phyloP scores from a whole-genome alignment of 306 rosid species.

The peach (Prunus persica) region DNA sequence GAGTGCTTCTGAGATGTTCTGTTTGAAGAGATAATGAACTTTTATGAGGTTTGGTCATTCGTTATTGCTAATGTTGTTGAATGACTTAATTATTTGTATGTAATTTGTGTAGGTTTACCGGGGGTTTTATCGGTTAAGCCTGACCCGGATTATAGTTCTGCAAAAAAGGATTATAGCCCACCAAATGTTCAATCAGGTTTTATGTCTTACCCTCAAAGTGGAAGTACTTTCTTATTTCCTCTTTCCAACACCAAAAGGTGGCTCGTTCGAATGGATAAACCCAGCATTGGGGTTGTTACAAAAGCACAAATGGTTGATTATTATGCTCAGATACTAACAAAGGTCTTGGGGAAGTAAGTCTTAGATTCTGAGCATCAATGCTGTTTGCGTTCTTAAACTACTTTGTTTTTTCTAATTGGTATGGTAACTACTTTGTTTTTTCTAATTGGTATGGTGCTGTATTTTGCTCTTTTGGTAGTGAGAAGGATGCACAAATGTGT shows the following conservation, averaged over 20 bases:
- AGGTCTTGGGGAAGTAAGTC: conserved; percentile 78
- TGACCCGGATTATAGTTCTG: conserved; percentile 50
- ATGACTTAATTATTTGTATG: not conserved
- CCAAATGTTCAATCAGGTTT: conserved; percentile 24
- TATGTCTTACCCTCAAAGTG: conserved; percentile 22
- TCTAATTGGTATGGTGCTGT: conserved; percentile 20
- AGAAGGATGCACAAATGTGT: conserved; percentile 87
- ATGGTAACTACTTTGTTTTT: not conserved
- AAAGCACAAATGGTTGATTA: conserved; percentile 91
- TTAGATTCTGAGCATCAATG: not conserved
- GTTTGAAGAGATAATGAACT: not conserved
- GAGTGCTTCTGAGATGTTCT: not conserved
- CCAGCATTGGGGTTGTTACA: conserved; percentile 72
- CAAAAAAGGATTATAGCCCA: conserved; percentile 48
- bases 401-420: not conserved
- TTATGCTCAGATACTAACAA: conserved; percentile 69
- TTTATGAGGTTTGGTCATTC: not conserved
- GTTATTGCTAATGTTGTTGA: not conserved
- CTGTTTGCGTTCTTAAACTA: conserved; percentile 2
- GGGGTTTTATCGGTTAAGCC: conserved; percentile 57
- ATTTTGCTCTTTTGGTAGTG: conserved; percentile 43
- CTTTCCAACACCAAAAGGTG: conserved; percentile 65
- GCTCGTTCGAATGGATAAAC: conserved; percentile 79
- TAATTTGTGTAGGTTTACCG: conserved; percentile 52
- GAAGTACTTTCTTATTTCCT: conserved; percentile 51